Evolutionary conservation across 2,329 filamentous ascomycete species (phyloP), one percentile per base, ranked within the genome.

Genomic region (Plectosphaerella plurivora): DNA sequence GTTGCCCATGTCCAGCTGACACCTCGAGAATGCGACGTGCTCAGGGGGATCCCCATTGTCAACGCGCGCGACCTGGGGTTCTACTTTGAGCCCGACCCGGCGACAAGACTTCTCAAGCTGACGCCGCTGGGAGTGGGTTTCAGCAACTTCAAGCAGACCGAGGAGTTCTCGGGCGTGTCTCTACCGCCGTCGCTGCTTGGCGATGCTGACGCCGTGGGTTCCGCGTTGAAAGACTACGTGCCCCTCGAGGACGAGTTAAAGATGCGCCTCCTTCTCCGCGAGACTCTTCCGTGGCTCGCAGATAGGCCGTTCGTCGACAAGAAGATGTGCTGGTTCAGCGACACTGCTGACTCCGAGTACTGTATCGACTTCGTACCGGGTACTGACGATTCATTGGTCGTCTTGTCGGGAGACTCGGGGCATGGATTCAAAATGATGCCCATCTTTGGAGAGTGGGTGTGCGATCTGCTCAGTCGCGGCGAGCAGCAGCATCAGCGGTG

Each of bases 381-480:
- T 1, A 65, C 67, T 2, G 74, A 72, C 1, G 65, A 25, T 1
- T 54, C 54, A 0, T 68, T 84, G 3, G 63, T 85, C 3, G 60
- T 83, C 0, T 56, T 79, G 2, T 76, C 78, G 0, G 82, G 82
- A 0, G 82, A 85, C 59, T 85, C 81, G 1, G 82, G 81, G 0
- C 82, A 86, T 60, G 79, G 76, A 0, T 85, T 84, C 63, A 85
- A 86, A 65, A 81, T 85, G 75, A 75, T 85, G 47, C 82, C 81
- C 0, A 73, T 83, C 22, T 68, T 82, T n/a, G 81, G 82, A 0
- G 62, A 67, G n/a, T 84, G 78, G 72, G 73, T 83, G 2, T 68
- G 64, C 44, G 68, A 74, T 11, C 57, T 84, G 5, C 49, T 84
- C n/a, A 5, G n/a, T 12, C 41, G 41, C 9, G 41, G 16, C 5